Percentiles rank a stretch among this genome's conserved stretches.
Evolutionary conservation across 73 alveolate genomes (phyloP).

Genomic region (Paramecium octaurelia): DNA sequence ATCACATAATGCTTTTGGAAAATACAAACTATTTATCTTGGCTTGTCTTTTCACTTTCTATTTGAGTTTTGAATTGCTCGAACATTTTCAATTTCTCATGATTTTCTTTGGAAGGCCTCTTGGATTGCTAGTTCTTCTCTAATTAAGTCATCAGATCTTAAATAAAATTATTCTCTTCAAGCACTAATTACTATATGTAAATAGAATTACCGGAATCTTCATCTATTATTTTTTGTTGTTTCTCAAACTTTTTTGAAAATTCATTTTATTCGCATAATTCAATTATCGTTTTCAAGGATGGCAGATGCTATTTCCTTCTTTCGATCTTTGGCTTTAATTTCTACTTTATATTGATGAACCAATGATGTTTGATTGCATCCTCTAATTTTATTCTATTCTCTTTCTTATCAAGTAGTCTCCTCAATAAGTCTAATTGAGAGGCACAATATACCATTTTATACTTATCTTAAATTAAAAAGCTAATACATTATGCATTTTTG

Average conservation of each 20-base stretch:
- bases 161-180: not conserved
- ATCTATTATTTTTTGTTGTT: not conserved
- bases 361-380: constrained; percentile 34
- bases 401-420: not conserved
- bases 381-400: not conserved
- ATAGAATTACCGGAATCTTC: not conserved
- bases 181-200: not conserved
- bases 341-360: constrained; percentile 26
- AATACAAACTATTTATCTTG: not conserved
- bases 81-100: not conserved
- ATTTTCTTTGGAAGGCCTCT: constrained; percentile 27
- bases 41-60: not conserved
- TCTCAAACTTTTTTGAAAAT: not conserved
- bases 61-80: not conserved
- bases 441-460: not conserved
- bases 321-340: not conserved
- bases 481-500: not conserved
- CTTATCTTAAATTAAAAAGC: not conserved
- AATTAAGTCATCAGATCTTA: not conserved
- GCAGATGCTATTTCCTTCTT: not conserved
- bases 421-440: constrained; percentile 19
- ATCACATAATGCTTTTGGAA: not conserved
- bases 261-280: constrained; percentile 44
- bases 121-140: not conserved
- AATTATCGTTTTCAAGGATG: constrained; percentile 14